These are phyloP conservation scores for Eimeria necatrix DNA, from an alignment of 169 alveolate genomes.

Conservation along the genomic window DNA sequence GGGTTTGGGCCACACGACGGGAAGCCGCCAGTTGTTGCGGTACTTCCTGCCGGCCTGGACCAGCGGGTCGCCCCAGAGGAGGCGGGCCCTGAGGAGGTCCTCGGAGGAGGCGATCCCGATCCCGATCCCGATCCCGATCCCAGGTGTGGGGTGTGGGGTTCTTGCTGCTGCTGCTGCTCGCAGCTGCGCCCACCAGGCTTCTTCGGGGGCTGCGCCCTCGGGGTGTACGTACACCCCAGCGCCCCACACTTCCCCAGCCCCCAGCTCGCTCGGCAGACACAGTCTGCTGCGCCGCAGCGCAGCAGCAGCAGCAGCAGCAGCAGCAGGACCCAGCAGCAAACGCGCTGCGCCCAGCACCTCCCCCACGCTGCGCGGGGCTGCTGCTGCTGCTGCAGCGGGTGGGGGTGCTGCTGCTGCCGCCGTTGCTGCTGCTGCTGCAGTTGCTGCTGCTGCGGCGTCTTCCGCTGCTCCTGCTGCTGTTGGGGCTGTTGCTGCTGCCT, in stretches of 20 bases:
- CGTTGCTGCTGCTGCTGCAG: slow-evolving; percentile 18
- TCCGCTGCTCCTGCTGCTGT: too few relatives aligned
- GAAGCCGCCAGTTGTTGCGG: slow-evolving; percentile 39
- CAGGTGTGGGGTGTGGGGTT: background rate
- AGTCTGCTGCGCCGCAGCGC: background rate
- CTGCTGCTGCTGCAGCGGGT: background rate
- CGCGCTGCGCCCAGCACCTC: background rate
- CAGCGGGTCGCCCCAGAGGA: slow-evolving; percentile 19
- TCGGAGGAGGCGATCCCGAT: slow-evolving; percentile 12
- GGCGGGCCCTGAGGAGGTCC: background rate
- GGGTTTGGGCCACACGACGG: slow-evolving; percentile 29
- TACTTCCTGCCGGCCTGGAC: slow-evolving; percentile 25
- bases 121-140: background rate
- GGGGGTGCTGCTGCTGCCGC: background rate
- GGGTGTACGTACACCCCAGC: slow-evolving; percentile 21
- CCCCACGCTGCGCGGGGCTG: background rate
- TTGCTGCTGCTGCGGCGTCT: background rate
- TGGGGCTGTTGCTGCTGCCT: too few relatives aligned
- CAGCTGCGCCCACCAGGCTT: background rate
- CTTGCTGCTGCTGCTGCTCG: background rate
- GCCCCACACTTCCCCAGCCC: background rate
- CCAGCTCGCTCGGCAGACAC: background rate
- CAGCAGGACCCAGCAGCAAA: too few relatives aligned
- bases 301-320: slow-evolving; percentile 20
- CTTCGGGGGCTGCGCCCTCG: background rate